A percentile compares a stretch with the other conserved stretches of the same genome.
Conservation (phyloP, 768 basidiomycete species). For the Lanmaoa rubissima region DNA sequence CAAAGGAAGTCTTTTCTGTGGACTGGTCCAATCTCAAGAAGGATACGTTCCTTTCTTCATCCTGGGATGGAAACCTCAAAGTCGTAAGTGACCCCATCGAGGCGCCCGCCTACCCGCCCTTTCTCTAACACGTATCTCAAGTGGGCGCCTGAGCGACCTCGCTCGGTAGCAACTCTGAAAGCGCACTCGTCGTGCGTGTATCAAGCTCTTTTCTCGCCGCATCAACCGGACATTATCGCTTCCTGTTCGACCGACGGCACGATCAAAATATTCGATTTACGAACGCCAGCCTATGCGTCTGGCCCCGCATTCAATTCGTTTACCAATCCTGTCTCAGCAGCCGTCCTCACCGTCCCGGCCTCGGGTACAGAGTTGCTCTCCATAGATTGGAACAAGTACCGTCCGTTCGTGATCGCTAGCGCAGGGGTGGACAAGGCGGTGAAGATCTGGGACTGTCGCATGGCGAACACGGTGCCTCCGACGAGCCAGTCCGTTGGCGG, state of each 20-base stretch:
- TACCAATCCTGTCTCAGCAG: constrained; percentile 64
- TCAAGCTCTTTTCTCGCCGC: constrained; percentile 89
- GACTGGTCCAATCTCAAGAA: constrained; percentile 97
- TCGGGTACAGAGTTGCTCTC: constrained; percentile 76
- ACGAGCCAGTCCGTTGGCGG: constrained; percentile 61
- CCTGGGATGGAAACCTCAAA: constrained; percentile 92
- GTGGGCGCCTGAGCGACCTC: constrained; percentile 86
- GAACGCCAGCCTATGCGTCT: constrained; percentile 56
- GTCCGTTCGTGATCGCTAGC: constrained; percentile 72
- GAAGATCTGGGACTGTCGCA: constrained; percentile 86
- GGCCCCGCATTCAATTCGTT: constrained; percentile 54
- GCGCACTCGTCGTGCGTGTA: constrained; percentile 88
- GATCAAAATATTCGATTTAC: constrained; percentile 78
- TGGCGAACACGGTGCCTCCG: constrained; percentile 58
- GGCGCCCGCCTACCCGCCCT: not conserved
- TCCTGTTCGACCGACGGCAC: constrained; percentile 89
- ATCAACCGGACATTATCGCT: constrained; percentile 76
- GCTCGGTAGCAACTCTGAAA: constrained; percentile 77
- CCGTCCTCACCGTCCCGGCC: constrained; percentile 75
- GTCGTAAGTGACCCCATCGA: constrained; percentile 53
- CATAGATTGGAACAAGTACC: constrained; percentile 93
- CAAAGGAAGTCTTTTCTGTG: constrained; percentile 86
- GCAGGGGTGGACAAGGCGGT: constrained; percentile 75
- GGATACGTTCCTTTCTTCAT: constrained; percentile 80
- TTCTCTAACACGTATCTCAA: constrained; percentile 28